These are phyloP conservation scores for Amylocarpus encephaloides DNA, from an alignment of 2,329 filamentous ascomycete species.

Conservation along the genomic window DNA sequence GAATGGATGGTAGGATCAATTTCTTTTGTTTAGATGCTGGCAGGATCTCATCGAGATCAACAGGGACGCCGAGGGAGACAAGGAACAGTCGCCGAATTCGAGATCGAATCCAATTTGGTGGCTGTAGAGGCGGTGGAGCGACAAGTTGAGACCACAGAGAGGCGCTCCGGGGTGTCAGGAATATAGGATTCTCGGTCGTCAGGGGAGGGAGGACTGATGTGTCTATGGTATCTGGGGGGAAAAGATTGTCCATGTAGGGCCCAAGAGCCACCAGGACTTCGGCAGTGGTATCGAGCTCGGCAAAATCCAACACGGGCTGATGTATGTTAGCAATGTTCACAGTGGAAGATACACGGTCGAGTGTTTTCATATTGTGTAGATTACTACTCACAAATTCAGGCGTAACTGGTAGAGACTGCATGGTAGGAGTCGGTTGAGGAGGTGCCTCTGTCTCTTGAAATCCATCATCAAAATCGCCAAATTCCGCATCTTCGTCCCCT, in stretches of 20 bases:
- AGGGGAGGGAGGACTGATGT: conserved; percentile 44
- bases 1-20: conserved; percentile 79
- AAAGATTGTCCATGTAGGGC: conserved; percentile 61
- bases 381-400: conserved; percentile 39
- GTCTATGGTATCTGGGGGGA: conserved; percentile 51
- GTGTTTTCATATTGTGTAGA: conserved; percentile 19
- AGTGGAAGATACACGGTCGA: conserved; percentile 7
- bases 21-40: conserved; percentile 98
- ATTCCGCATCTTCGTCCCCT: conserved; percentile 42
- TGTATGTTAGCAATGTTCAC: conserved; percentile 22
- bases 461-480: conserved; percentile 52
- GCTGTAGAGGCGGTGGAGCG: conserved; percentile 86
- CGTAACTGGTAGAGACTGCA: conserved; percentile 30
- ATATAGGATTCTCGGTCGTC: conserved; percentile 49
- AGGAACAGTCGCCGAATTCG: conserved; percentile 92
- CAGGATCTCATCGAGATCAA: conserved; percentile 94
- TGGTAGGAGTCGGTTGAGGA: conserved; percentile 34
- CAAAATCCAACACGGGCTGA: conserved; percentile 63
- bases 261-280: conserved; percentile 56
- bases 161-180: conserved; percentile 77
- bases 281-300: conserved; percentile 49
- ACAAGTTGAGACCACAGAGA: conserved; percentile 96
- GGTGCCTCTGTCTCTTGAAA: conserved; percentile 49
- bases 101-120: conserved; percentile 95
- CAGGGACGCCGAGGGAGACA: conserved; percentile 89